Base-by-base conservation (phyloP, 1,284 basidiomycete species). In the Malassezia sp. region DNA sequence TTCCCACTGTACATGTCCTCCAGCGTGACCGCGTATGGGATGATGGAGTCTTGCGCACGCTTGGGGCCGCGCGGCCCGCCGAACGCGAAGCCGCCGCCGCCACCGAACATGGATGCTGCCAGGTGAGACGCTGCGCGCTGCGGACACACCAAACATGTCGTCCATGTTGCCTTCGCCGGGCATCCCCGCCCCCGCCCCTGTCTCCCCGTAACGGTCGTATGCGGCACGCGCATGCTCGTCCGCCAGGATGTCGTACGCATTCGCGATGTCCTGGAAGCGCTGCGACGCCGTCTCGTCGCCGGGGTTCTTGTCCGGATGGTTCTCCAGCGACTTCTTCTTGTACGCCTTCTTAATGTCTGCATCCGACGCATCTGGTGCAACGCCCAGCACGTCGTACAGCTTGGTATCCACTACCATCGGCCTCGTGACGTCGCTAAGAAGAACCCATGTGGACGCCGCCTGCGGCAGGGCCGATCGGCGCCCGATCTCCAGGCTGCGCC, bases 1-100 rank as follows among this genome's bases (percentile, higher is more conserved):
- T 89, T 90, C 26, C 91, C 91, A 51, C 83, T 84, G 73, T 88
- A 96, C 22, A 91, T 75, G 68, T 96, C 90, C 70, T 93, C 88
- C 27, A 97, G 76, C 4, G 84, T 82, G 47, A 95, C 85, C 15
- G 84, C 77, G 67, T 91, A 85, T 2, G 81, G 78, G 54, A 93
- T 81, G 27, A 64, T 42, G 0, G 57, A 53, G 38, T 64, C 59
- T 32, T 61, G 52, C 31, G 47, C 41, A 26, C 43, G 73, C 51
- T 74, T 42, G 62, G 71, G 48, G 59, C 71, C 38, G 73, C 75
- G 45, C 74, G 75, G 38, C 34, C 54, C 42, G 23, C 45, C 45
- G 14, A 39, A 38, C 21, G 29, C 42, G 22, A 49, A 53, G 4
- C 27, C 12, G 7, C 30, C 14, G 15, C 33, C 41, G 21, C 47